Conservation (phyloP, 805 yeast species). For the Candida yuanshanica region DNA sequence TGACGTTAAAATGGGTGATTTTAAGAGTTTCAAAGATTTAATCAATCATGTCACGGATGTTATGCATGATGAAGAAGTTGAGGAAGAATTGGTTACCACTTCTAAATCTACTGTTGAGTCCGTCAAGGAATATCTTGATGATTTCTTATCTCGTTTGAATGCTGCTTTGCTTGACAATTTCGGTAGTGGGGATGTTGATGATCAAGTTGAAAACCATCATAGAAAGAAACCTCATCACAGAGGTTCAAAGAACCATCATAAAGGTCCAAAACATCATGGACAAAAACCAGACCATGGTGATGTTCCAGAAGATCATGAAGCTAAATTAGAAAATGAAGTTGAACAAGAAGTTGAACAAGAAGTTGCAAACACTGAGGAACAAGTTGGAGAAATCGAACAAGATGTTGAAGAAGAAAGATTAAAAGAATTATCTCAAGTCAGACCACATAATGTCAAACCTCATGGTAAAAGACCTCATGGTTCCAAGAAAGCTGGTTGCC, state of each 20-base stretch:
- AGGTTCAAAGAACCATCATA: not conserved
- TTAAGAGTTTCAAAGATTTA: slow-evolving; percentile 6
- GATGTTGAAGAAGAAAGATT: not conserved
- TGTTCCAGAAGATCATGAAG: not conserved
- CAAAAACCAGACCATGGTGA: not conserved
- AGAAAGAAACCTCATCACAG: not conserved
- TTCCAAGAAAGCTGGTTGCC: slow-evolving; percentile 1
- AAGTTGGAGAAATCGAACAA: not conserved
- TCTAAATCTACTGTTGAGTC: not conserved
- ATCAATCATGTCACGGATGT: not conserved
- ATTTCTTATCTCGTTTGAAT: not conserved
- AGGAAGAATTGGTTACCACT: not conserved
- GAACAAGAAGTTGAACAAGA: not conserved
- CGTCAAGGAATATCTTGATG: not conserved
- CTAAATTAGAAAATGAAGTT: not conserved
- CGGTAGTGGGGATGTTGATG: not conserved
- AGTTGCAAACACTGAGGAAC: not conserved
- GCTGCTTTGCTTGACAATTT: not conserved
- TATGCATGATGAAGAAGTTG: not conserved
- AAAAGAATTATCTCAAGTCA: not conserved
- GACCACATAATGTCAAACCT: slow-evolving; percentile 5
- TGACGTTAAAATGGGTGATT: slow-evolving; percentile 18
- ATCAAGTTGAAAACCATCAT: not conserved
- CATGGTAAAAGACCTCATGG: slow-evolving; percentile 3
- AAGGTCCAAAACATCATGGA: not conserved